Percentiles rank a stretch among this genome's conserved stretches.
These are phyloP conservation scores for Pyronema domesticum DNA, from an alignment of 495 filamentous ascomycete genomes.

Conservation along the genomic window DNA sequence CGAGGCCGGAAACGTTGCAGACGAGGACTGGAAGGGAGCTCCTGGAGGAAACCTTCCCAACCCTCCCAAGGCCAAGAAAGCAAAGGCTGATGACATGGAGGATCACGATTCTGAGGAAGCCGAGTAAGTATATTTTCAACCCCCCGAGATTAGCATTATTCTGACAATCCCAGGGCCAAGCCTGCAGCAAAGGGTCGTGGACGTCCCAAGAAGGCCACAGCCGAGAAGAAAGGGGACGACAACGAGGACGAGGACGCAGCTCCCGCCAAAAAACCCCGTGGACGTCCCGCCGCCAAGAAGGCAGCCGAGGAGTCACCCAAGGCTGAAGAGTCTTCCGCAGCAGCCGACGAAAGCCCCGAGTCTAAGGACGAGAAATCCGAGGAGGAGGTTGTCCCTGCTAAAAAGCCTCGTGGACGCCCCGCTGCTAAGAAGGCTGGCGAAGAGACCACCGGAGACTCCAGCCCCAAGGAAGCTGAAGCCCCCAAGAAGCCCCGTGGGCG, in stretches of 20 bases:
- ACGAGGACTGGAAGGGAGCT: conserved; percentile 50
- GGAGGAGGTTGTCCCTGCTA: background rate
- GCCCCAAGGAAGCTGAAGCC: conserved; percentile 1
- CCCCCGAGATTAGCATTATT: background rate
- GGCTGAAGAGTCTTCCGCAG: too few relatives aligned
- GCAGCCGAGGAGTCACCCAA: too few relatives aligned
- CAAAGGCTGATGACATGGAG: background rate
- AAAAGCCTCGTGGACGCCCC: too few relatives aligned
- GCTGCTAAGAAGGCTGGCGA: background rate
- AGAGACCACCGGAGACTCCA: background rate
- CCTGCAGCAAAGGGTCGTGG: conserved; percentile 7
- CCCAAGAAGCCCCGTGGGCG: conserved; percentile 18
- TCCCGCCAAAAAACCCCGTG: background rate
- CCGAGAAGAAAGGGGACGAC: background rate
- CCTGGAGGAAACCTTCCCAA: background rate
- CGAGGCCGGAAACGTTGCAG: conserved; percentile 48
- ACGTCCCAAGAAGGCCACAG: conserved; percentile 8
- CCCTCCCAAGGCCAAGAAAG: conserved; percentile 9
- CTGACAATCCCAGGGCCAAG: background rate
- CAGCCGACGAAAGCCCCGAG: background rate
- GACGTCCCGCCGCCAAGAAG: background rate
- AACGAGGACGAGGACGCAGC: background rate
- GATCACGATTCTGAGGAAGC: background rate
- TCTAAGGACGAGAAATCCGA: conserved; percentile 3
- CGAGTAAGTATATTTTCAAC: background rate